These are phyloP conservation scores for Elasticomyces elasticus DNA, from an alignment of 495 filamentous ascomycete genomes.

Conservation along the genomic window DNA sequence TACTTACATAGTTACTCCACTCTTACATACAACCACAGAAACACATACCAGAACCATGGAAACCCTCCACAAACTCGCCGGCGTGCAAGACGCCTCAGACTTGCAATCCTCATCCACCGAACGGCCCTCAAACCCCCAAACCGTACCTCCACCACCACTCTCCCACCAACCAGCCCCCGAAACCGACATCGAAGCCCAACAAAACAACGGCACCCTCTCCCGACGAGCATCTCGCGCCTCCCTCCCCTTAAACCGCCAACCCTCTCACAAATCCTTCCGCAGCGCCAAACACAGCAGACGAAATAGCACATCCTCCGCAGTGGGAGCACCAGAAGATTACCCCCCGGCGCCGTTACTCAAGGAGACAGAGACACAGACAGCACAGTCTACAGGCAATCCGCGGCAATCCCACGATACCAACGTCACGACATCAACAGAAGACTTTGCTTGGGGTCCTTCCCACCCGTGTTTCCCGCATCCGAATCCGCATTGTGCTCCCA, in stretches of 20 bases:
- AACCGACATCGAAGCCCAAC: background rate
- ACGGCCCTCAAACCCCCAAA: constrained; percentile 2
- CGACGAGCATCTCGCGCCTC: constrained; percentile 11
- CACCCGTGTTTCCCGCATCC: constrained; percentile 89
- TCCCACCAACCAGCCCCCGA: background rate
- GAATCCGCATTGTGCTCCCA: constrained; percentile 79
- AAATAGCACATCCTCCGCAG: background rate
- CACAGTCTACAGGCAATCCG: too few species aligned
- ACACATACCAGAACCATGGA: too few species aligned
- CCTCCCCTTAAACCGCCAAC: constrained; percentile 11
- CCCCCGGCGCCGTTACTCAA: background rate
- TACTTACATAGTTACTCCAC: too few species aligned
- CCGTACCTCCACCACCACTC: background rate
- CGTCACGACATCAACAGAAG: constrained; percentile 26
- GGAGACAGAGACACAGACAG: too few species aligned
- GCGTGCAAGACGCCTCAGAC: constrained; percentile 6
- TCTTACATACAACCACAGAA: too few species aligned
- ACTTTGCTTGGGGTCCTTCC: constrained; percentile 65
- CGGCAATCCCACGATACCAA: constrained; percentile 1
- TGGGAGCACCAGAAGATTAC: constrained; percentile 1
- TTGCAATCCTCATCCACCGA: constrained; percentile 2
- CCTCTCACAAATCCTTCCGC: constrained; percentile 10
- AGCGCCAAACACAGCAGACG: background rate
- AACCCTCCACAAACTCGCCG: constrained; percentile 12
- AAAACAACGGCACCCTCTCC: background rate